Base-by-base conservation (phyloP, 2,329 filamentous ascomycete species). In the Alternaria sp. region DNA sequence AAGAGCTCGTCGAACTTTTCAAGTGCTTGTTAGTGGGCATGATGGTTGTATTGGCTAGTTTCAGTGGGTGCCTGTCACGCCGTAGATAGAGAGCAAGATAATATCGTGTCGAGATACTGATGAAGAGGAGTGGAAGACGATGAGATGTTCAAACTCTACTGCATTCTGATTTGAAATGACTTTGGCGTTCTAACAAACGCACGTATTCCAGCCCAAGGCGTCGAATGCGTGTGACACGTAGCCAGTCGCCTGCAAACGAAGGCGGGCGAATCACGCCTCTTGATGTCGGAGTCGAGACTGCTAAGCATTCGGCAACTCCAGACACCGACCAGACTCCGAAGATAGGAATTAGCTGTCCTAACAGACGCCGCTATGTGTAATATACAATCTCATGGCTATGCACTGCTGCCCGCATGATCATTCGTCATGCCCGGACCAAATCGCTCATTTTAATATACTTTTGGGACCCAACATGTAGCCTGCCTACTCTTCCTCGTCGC, bases 401-500 rank as follows among this genome's bases (percentile, higher is more conserved):
- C 17, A 26, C 25, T 2, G 1, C 28, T 10, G 19, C 8, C 17
- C 21, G 49, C 49, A 28, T 52, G 30, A 15, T 52, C 19, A 15
- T 9, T 25, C 13, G 36, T 6, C 19, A 36, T 40, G 13, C 13
- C 4, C 1, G n/a, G 5, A 52, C 49, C 19, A 25, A 52, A 40
- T 12, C 30, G n/a, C 32, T 52, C 36, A 15, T 52, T 5, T 9
- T 12, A 36, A 19, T 23, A 36, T 15, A 36, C 19, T 52, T 40
- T 52, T 25, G 19, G 2, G 5, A 52, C 28, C 13, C 3, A 2
- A 21, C 30, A 8, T 17, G 4, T 5, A 13, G 12, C 11, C 17
- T 45, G 54, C 56, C 32, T 69, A 70, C 52, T 77, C 71, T 12
- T 77, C 75, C 47, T 76, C 73, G n/a, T 76, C 75, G 40, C 73